Evolutionary conservation across 805 yeast genomes (phyloP).

Genomic region (Debaryomyces prosopidis): DNA sequence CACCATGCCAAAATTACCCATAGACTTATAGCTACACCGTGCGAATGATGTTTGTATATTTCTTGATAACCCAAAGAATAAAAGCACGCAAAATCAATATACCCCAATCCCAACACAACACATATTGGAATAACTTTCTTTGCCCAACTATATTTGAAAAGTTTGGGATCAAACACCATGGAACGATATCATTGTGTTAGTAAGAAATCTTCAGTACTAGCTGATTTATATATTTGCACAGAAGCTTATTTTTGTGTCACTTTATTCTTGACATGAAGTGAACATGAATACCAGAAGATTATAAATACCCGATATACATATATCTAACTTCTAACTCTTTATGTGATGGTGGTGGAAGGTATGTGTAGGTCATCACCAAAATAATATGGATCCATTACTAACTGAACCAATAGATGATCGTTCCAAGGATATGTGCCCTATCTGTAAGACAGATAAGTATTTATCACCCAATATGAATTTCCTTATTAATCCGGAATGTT

Average conservation of each 20-base stretch:
- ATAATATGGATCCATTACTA: constrained; percentile 3
- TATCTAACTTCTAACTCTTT: too few relatives aligned
- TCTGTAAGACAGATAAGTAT: constrained; percentile 93
- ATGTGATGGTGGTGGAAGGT: constrained; percentile 11
- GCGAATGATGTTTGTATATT: constrained; percentile 27
- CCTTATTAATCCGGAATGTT: constrained; percentile 94
- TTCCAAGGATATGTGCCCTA: constrained; percentile 87
- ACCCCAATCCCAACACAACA: constrained; percentile 33
- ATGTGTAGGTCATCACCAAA: constrained; percentile 4
- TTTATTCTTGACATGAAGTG: background rate
- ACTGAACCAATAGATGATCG: constrained; percentile 40
- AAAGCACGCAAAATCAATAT: constrained; percentile 44
- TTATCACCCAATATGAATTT: constrained; percentile 91
- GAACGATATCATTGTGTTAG: background rate
- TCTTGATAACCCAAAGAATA: constrained; percentile 47
- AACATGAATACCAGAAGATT: too few relatives aligned
- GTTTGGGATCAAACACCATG: constrained; percentile 7
- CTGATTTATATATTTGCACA: background rate
- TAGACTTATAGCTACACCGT: constrained; percentile 34
- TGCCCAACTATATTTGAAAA: constrained; percentile 7
- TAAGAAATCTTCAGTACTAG: background rate
- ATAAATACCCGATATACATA: too few relatives aligned
- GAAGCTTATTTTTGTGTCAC: background rate
- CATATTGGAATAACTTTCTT: constrained; percentile 27
- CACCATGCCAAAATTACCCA: constrained; percentile 30